Evolutionary conservation across 805 yeast genomes (phyloP).

Genomic region (Pichia nanzhaoensis): DNA sequence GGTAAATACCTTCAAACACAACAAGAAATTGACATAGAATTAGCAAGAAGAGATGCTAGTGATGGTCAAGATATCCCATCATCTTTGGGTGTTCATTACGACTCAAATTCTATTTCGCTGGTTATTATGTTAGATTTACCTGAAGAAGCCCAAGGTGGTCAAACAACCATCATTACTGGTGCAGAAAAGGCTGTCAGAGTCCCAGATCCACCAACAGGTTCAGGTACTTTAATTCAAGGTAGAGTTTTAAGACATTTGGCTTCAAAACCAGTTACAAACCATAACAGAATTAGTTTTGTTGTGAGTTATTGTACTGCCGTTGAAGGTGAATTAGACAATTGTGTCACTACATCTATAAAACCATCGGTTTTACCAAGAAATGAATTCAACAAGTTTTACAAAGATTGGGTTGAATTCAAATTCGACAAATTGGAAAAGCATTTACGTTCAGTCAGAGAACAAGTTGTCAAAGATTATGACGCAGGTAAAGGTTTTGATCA

Average conservation of each 20-base stretch:
- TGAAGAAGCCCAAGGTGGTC: constrained; percentile 42
- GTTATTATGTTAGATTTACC: constrained; percentile 25
- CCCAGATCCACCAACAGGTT: constrained; percentile 38
- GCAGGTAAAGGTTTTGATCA: constrained; percentile 26
- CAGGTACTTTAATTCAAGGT: constrained; percentile 42
- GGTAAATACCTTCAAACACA: constrained; percentile 8
- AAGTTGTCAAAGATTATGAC: constrained; percentile 14
- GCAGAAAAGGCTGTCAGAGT: constrained; percentile 24
- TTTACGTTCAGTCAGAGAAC: constrained; percentile 19
- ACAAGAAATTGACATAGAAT: constrained; percentile 14
- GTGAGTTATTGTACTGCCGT: constrained; percentile 25
- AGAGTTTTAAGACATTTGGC: constrained; percentile 40
- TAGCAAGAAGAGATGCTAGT: constrained; percentile 13
- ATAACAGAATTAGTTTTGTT: constrained; percentile 29
- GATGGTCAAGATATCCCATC: constrained; percentile 35
- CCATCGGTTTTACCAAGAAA: constrained; percentile 30
- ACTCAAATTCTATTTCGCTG: constrained; percentile 38
- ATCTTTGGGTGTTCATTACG: constrained; percentile 41
- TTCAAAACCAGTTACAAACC: constrained; percentile 33
- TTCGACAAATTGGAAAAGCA: constrained; percentile 25
- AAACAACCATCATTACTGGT: constrained; percentile 41
- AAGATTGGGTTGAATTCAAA: constrained; percentile 30
- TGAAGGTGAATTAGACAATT: constrained; percentile 25
- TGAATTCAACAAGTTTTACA: constrained; percentile 27
- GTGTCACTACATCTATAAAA: constrained; percentile 25